Percentiles rank a stretch among this genome's conserved stretches.
phyloP scores from a whole-genome alignment of 75 land plant genomes.

The Pseudotsuga menziesii region DNA sequence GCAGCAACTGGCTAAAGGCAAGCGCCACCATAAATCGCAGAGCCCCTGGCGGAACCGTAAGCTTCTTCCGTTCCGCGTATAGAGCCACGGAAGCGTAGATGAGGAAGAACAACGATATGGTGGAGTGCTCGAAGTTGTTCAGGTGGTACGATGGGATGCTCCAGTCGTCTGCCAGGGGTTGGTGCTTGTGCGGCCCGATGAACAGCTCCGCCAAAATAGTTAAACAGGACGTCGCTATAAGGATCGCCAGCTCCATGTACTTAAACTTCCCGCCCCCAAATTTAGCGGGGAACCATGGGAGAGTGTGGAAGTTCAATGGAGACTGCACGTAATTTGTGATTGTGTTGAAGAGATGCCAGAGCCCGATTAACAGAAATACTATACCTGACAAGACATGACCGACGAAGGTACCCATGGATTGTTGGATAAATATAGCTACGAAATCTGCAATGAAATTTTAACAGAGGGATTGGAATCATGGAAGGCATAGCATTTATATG shows the following conservation, averaged over 20 bases:
- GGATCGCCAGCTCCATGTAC: too few relatives aligned
- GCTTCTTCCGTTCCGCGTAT: not conserved
- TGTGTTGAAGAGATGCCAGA: conserved; percentile 67
- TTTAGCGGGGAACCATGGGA: conserved; percentile 52
- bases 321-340: conserved; percentile 32
- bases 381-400: conserved; percentile 63
- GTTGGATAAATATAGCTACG: too few relatives aligned
- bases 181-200: conserved; percentile 6
- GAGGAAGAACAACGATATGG: conserved; percentile 27
- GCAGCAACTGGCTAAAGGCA: conserved; percentile 30
- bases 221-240: not conserved
- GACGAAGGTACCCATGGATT: conserved; percentile 53
- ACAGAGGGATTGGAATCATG: too few relatives aligned
- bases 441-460: too few relatives aligned
- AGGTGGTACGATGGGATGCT: conserved; percentile 26
- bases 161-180: conserved; percentile 17
- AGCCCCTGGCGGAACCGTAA: conserved; percentile 6
- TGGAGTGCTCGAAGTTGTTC: conserved; percentile 42
- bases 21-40: conserved; percentile 17
- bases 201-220: conserved; percentile 3
- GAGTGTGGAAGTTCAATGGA: conserved; percentile 29
- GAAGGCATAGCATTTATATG: too few relatives aligned
- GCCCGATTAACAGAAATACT: conserved; percentile 52
- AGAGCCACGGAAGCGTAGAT: conserved; percentile 20
- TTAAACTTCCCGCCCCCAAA: too few relatives aligned